Conservation (phyloP, 257 asterid species). For the Handroanthus guayacan region DNA sequence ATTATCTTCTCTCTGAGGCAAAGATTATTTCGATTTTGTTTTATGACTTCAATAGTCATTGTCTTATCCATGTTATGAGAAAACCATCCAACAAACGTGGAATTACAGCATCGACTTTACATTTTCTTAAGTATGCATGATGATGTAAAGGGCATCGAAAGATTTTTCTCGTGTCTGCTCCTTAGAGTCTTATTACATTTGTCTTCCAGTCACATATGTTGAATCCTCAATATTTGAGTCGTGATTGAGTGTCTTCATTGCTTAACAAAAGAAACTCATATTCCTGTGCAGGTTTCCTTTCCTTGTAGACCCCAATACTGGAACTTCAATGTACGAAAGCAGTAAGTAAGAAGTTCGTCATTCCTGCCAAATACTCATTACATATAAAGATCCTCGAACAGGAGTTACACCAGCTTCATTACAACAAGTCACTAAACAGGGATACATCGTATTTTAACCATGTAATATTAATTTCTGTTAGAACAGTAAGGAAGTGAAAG, state of each 20-base stretch:
- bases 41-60: background rate
- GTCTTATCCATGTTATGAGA: constrained; percentile 20
- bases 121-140: background rate
- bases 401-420: background rate
- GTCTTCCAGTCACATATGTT: background rate
- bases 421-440: constrained; percentile 15
- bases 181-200: constrained; percentile 9
- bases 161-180: background rate
- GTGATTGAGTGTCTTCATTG: constrained; percentile 20
- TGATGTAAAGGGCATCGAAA: background rate
- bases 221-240: constrained; percentile 12
- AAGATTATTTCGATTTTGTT: background rate
- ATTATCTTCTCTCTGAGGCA: background rate
- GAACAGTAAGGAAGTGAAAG: no score
- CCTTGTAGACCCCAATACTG: constrained; percentile 76
- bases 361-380: background rate
- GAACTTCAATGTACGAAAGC: constrained; percentile 77
- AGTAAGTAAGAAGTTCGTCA: constrained; percentile 45
- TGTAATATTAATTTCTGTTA: background rate
- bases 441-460: background rate
- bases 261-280: constrained; percentile 8
- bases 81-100: constrained; percentile 1
- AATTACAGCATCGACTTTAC: background rate
- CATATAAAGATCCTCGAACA: background rate
- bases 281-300: constrained; percentile 72